phyloP scores from a whole-genome alignment of 148 eudicot genomes.

The Arctostaphylos glauca region DNA sequence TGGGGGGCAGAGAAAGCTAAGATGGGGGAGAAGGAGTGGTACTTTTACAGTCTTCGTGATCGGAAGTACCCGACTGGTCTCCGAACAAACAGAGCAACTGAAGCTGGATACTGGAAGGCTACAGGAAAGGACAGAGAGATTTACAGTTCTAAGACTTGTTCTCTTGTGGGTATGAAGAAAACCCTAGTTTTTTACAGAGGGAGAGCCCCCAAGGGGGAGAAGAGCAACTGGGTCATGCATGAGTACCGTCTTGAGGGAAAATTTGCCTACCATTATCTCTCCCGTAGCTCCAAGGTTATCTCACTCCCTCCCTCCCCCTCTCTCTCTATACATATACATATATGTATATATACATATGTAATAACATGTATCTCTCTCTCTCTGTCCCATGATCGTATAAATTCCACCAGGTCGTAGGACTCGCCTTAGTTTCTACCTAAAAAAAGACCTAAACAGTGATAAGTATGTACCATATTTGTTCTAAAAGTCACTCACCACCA shows the following conservation, averaged over 20 bases:
- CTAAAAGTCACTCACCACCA: too few relatives aligned
- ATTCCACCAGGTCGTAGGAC: too few relatives aligned
- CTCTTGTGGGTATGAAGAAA: slow-evolving; percentile 95
- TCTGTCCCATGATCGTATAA: too few relatives aligned
- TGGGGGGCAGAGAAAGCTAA: slow-evolving; percentile 58
- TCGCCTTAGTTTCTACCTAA: too few relatives aligned
- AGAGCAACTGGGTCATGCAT: slow-evolving; percentile 96
- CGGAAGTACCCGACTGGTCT: slow-evolving; percentile 93
- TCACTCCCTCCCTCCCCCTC: slow-evolving; percentile 5
- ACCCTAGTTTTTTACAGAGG: slow-evolving; percentile 93
- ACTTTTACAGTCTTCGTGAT: slow-evolving; percentile 85
- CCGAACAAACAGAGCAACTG: slow-evolving; percentile 83
- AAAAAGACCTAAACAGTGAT: too few relatives aligned
- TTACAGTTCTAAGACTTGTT: slow-evolving; percentile 65
- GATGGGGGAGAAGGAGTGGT: slow-evolving; percentile 99
- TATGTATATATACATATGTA: too few relatives aligned
- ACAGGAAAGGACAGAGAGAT: slow-evolving; percentile 98
- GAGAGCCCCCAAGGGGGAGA: slow-evolving; percentile 92
- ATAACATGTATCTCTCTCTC: too few relatives aligned
- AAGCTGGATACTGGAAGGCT: slow-evolving; percentile 96
- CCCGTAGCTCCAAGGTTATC: slow-evolving; percentile 69
- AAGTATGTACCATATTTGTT: too few relatives aligned
- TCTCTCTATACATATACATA: background rate
- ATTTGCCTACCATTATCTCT: slow-evolving; percentile 82
- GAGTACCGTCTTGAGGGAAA: slow-evolving; percentile 95